Base-by-base conservation (phyloP, 345 rosid genomes). In the Gossypium thurberi region DNA sequence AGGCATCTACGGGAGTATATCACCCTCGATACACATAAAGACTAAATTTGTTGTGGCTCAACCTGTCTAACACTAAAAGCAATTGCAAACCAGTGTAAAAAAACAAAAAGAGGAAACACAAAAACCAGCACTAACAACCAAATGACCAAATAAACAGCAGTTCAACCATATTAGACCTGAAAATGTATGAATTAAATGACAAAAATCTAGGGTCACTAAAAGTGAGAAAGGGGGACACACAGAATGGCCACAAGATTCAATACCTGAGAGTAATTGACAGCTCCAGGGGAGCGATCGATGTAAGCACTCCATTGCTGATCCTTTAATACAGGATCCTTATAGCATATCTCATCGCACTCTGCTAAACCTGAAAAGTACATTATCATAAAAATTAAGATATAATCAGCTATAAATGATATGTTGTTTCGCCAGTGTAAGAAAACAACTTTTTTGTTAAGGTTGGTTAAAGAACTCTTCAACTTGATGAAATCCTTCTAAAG, bases 291-390 rank as follows among this genome's bases (percentile, higher is more conserved):
- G 6, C 70, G 70, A 13, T 95, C 99, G 26, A 95, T 92, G 62
- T 84, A 91, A 51, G 97, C 91, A 76, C 92, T 95, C 99, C 99
- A 95, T 76, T 87, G 83, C 65, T 11, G 84, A 81, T 95, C 96
- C 85, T 95, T 95, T 60, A 95, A 75, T 47, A 95, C 99, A 71
- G 99, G 99, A 72, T 92, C 98, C 88, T 95, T 95, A 47, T 91
- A 95, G 85, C 99, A 92, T 71, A 87, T 89, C 83, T 92, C 96
- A 18, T 89, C 73, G 72, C 99, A 95, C 72, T 85, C 93, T 48
- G 65, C 79, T 84, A 91, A 72, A 80, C 98, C 99, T 92, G 77
- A 65, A 82, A 72, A 75, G 43, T 43, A 52, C 77, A 74, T 55
- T 82, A 65, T 20, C 61, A 20, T 71, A 71, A 74, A 81, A 78